Percentiles rank a stretch among this genome's conserved stretches.
These are phyloP conservation scores for Pezicula neosporulosa DNA, from an alignment of 2,329 filamentous ascomycete species.

Conservation along the genomic window DNA sequence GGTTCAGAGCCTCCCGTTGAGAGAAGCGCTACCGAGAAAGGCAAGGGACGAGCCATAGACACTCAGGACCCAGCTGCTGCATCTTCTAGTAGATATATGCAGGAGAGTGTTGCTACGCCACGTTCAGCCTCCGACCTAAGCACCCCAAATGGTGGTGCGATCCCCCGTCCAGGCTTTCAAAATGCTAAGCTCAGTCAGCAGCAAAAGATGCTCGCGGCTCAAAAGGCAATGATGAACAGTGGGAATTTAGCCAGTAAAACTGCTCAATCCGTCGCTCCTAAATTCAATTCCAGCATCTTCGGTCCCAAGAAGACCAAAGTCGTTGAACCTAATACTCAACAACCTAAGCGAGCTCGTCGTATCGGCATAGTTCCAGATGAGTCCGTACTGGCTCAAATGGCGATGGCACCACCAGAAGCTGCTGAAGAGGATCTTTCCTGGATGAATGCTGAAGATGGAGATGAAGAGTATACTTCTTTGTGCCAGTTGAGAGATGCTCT, in stretches of 20 bases:
- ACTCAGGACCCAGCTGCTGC: too few species aligned
- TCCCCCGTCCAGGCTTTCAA: background rate
- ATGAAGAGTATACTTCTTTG: slow-evolving; percentile 8
- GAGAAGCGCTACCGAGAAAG: too few species aligned
- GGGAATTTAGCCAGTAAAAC: too few species aligned
- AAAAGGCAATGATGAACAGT: background rate
- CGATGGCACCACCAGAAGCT: background rate
- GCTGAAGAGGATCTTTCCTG: slow-evolving; percentile 4
- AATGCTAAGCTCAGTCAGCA: background rate
- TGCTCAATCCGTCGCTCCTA: too few species aligned
- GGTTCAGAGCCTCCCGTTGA: too few species aligned
- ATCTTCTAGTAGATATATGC: too few species aligned
- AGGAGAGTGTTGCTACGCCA: too few species aligned
- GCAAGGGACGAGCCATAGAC: too few species aligned
- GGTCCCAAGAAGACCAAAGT: background rate
- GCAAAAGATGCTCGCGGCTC: background rate
- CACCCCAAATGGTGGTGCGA: too few species aligned
- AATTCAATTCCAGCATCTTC: background rate
- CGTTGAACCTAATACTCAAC: too few species aligned
- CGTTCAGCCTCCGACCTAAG: too few species aligned
- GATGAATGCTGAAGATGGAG: slow-evolving; percentile 13
- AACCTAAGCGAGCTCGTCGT: too few species aligned
- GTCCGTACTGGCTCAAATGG: background rate
- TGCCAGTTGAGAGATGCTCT: background rate
- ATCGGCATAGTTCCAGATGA: background rate